Base-by-base conservation (phyloP, 306 rosid species). In the Begonia loranthoides region DNA sequence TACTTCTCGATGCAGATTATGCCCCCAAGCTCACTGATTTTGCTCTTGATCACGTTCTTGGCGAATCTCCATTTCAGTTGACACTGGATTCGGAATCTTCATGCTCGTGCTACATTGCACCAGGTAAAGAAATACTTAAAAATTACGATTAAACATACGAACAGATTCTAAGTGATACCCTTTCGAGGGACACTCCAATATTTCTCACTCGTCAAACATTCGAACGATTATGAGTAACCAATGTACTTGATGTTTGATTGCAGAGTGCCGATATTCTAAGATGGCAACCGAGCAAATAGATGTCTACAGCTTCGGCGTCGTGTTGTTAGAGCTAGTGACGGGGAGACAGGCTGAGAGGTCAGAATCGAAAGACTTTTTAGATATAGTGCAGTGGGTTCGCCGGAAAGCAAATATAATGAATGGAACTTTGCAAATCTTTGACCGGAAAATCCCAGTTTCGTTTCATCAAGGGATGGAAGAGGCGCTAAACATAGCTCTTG, bases 11-110 rank as follows among this genome's bases (percentile, higher is more conserved):
- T 56, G 86, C 66, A 13, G 81, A 80, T 61, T 74, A 82, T 53
- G 92, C 73, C 56, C 95, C 99, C n/a, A 90, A 90, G 62, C 67
- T 90, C 58, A 68, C 94, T 10, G 95, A 90, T 80, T 80, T 86
- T 45, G 80, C 92, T 64, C 94, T 86, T 41, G 79, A 90, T 67
- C 65, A 76, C 24, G 76, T 90, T 10, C 60, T 86, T 45, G 99
- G 99, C 65, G 94, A 86, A 51, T 64, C 87, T 49, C 77, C 84
- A 59, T 90, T 86, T 76, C 87, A 76, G 45, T 80, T 88, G 45
- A 78, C 73, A 14, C 41, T 86, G 60, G 81, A 74, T 60, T 78
- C 85, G n/a, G 95, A 80, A 73, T 78, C 92, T 57, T 63, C 85
- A 41, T 67, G 69, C 57, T 86, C 99, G 4, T 86, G 99, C 63